These are phyloP conservation scores for Picochlorum sp. DNA, from an alignment of 139 green algal species.

Conservation along the genomic window DNA sequence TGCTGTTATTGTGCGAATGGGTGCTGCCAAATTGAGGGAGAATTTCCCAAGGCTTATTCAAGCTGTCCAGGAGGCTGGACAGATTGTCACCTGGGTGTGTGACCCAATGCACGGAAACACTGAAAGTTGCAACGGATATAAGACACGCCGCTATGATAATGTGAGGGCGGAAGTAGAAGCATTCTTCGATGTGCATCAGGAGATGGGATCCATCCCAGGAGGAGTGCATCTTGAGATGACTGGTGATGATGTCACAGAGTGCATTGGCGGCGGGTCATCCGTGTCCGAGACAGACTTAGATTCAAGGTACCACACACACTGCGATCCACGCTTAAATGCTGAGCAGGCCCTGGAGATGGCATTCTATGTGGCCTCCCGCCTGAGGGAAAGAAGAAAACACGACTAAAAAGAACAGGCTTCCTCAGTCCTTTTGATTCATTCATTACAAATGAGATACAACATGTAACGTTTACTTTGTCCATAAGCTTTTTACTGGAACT, in stretches of 20 bases:
- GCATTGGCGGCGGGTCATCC: slow-evolving; percentile 78
- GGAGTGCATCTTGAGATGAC: slow-evolving; percentile 99
- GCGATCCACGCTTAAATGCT: slow-evolving; percentile 96
- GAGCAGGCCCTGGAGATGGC: slow-evolving; percentile 96
- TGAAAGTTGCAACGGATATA: slow-evolving; percentile 82
- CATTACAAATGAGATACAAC: slow-evolving; percentile 4
- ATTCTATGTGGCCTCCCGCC: slow-evolving; percentile 88
- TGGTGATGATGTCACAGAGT: slow-evolving; percentile 92
- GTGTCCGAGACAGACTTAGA: slow-evolving; percentile 70
- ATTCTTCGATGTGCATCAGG: slow-evolving; percentile 92
- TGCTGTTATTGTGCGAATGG: slow-evolving; percentile 94
- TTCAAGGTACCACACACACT: slow-evolving; percentile 97
- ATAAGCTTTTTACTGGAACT: slow-evolving; percentile 26
- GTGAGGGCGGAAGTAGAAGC: slow-evolving; percentile 56
- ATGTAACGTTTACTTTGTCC: slow-evolving; percentile 3
- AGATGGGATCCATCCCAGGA: slow-evolving; percentile 71
- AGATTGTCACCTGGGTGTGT: slow-evolving; percentile 91
- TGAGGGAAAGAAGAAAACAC: slow-evolving; percentile 38
- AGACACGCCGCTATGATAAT: slow-evolving; percentile 93
- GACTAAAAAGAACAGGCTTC: slow-evolving; percentile 7
- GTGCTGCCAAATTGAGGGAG: slow-evolving; percentile 74
- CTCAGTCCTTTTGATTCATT: neutral
- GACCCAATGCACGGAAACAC: slow-evolving; percentile 99
- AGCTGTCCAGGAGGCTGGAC: slow-evolving; percentile 53
- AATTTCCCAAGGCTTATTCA: slow-evolving; percentile 68